Percentiles rank a stretch among this genome's conserved stretches.
phyloP scores from a whole-genome alignment of 805 yeast species.

The Candida oleophila region DNA sequence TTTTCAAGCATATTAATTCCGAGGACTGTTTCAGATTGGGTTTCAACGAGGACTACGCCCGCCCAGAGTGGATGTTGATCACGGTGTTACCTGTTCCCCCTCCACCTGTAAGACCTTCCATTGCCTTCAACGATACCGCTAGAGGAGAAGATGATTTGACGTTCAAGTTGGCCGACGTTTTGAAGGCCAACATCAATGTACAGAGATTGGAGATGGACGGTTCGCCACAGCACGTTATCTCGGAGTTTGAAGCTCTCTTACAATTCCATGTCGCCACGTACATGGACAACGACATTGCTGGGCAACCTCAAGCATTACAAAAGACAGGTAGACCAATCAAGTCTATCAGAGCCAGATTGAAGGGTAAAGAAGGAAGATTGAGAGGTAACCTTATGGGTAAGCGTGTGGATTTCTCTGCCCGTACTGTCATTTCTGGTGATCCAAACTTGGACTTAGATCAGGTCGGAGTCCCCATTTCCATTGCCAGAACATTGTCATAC shows the following conservation, averaged over 20 bases:
- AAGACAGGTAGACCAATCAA: slow-evolving; percentile 98
- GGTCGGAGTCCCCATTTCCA: slow-evolving; percentile 97
- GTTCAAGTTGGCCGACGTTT: slow-evolving; percentile 91
- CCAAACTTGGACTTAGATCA: slow-evolving; percentile 97
- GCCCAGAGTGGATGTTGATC: slow-evolving; percentile 98
- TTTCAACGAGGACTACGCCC: slow-evolving; percentile 90
- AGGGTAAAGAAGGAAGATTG: slow-evolving; percentile 99
- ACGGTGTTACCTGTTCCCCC: slow-evolving; percentile 99
- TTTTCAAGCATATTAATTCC: slow-evolving; percentile 84
- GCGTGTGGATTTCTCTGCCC: slow-evolving; percentile 98
- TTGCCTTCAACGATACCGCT: slow-evolving; percentile 96
- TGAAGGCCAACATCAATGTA: slow-evolving; percentile 96
- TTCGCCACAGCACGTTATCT: slow-evolving; percentile 96
- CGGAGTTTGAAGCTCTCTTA: slow-evolving; percentile 90
- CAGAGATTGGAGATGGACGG: slow-evolving; percentile 98
- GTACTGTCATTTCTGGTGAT: slow-evolving; percentile 99
- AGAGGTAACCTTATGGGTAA: slow-evolving; percentile 99
- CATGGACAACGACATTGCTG: slow-evolving; percentile 99
- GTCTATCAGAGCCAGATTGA: slow-evolving; percentile 97
- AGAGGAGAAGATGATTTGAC: slow-evolving; percentile 99
- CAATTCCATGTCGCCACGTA: slow-evolving; percentile 99
- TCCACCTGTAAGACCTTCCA: slow-evolving; percentile 98
- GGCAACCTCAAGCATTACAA: slow-evolving; percentile 98
- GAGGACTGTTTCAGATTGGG: slow-evolving; percentile 84
- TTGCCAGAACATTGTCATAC: slow-evolving; percentile 91